These are phyloP conservation scores for Monosporascus ibericus DNA, from an alignment of 2,329 filamentous ascomycete species.

Conservation along the genomic window DNA sequence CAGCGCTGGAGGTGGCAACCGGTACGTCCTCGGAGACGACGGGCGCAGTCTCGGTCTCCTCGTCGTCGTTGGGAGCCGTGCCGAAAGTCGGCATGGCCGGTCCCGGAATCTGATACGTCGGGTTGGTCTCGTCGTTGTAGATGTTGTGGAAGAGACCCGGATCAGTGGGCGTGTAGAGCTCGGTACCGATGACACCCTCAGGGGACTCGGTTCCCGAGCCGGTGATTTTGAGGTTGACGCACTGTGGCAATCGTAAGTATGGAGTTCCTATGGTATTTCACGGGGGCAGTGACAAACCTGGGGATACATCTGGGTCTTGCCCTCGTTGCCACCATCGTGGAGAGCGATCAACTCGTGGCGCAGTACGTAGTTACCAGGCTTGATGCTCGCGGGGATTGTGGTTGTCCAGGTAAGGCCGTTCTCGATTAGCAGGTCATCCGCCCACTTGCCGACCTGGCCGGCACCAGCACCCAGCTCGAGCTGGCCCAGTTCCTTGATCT, in stretches of 20 bases:
- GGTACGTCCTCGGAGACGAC: too few relatives aligned
- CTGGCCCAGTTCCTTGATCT: conserved; percentile 21
- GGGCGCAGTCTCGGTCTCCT: too few relatives aligned
- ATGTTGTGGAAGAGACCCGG: conserved; percentile 1
- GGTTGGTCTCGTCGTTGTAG: conserved; percentile 4
- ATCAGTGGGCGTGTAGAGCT: neutral
- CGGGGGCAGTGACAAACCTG: neutral
- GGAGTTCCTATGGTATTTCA: too few relatives aligned
- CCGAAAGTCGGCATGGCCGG: neutral
- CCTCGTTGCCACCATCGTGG: conserved; percentile 30
- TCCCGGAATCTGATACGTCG: conserved; percentile 1
- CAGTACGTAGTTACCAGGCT: conserved; percentile 41
- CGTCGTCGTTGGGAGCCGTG: too few relatives aligned
- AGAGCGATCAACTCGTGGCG: conserved; percentile 45
- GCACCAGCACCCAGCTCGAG: conserved; percentile 33
- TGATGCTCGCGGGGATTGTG: conserved; percentile 36
- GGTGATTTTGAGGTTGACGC: neutral
- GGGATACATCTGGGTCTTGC: conserved; percentile 34
- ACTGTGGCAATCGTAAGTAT: neutral
- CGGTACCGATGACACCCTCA: neutral
- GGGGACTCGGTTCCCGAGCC: neutral
- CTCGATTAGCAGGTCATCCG: conserved; percentile 32
- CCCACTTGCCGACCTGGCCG: conserved; percentile 27
- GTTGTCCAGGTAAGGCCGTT: conserved; percentile 40
- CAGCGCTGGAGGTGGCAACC: neutral